Percentiles rank a stretch among this genome's conserved stretches.
phyloP scores from a whole-genome alignment of 768 basidiomycete genomes.

The Russula olivacea region DNA sequence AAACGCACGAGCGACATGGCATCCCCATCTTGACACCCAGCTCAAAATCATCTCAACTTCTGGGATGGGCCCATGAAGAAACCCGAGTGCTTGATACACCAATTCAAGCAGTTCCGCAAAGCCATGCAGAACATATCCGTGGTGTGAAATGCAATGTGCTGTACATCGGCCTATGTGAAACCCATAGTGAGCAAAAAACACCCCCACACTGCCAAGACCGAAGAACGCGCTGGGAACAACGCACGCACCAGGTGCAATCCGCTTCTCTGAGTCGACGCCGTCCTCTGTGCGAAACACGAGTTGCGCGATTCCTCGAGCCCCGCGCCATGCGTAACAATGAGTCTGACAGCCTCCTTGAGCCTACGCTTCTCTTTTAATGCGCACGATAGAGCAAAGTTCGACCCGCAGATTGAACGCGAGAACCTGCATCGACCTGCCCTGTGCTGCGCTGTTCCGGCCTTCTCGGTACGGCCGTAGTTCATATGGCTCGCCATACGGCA shows the following conservation, averaged over 20 bases:
- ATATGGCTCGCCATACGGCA: not conserved
- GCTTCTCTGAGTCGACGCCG: slow-evolving; percentile 13
- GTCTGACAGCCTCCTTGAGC: not conserved
- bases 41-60: not conserved
- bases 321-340: slow-evolving; percentile 17
- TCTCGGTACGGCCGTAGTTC: not conserved
- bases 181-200: too few relatives aligned
- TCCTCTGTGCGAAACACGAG: slow-evolving; percentile 7
- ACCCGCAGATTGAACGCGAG: not conserved
- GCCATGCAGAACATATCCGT: slow-evolving; percentile 3
- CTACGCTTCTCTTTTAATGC: not conserved
- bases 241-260: slow-evolving; percentile 16
- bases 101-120: not conserved
- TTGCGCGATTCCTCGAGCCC: not conserved
- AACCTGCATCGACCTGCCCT: slow-evolving; percentile 10
- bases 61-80: not conserved
- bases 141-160: slow-evolving; percentile 10
- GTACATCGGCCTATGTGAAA: too few relatives aligned
- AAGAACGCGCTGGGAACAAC: not conserved
- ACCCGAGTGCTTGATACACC: slow-evolving; percentile 12
- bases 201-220: too few relatives aligned
- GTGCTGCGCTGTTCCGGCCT: not conserved
- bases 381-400: not conserved
- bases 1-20: too few relatives aligned
- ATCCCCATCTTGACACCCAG: too few relatives aligned